Conservation (phyloP, 768 basidiomycete genomes). For the Rhodotorula taiwanensis region DNA sequence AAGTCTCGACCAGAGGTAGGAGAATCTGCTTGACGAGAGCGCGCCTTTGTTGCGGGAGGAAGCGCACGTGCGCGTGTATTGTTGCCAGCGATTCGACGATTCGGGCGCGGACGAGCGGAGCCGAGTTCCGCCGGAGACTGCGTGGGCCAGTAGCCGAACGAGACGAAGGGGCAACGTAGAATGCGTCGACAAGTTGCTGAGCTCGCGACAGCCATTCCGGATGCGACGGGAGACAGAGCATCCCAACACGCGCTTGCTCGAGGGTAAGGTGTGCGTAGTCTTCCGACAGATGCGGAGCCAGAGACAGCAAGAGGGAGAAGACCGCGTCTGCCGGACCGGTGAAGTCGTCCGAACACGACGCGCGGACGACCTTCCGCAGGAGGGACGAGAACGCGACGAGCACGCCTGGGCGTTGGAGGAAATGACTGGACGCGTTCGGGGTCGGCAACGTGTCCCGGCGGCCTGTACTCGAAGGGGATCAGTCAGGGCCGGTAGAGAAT, state of each 20-base stretch:
- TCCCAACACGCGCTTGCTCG: conserved; percentile 36
- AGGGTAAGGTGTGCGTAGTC: conserved; percentile 31
- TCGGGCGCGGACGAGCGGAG: conserved; percentile 37
- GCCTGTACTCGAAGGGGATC: neutral
- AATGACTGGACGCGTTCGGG: conserved; percentile 7
- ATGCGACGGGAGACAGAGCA: conserved; percentile 37
- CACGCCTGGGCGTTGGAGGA: conserved; percentile 25
- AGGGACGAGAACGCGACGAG: conserved; percentile 33
- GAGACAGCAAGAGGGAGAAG: conserved; percentile 43
- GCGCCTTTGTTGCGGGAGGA: conserved; percentile 39
- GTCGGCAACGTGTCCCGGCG: neutral
- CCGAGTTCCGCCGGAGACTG: conserved; percentile 18
- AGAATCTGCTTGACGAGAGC: conserved; percentile 44
- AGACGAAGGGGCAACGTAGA: conserved; percentile 33
- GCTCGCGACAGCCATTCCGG: conserved; percentile 39
- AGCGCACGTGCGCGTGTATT: conserved; percentile 43
- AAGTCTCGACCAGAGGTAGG: conserved; percentile 45
- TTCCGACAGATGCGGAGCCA: conserved; percentile 43
- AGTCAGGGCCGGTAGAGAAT: too few species aligned
- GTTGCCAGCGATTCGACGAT: conserved; percentile 32
- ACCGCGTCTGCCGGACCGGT: conserved; percentile 35
- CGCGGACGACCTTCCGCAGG: conserved; percentile 33
- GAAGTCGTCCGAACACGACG: conserved; percentile 25
- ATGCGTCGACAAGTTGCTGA: conserved; percentile 32
- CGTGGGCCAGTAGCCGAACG: conserved; percentile 3